Conservation (phyloP, 2,329 filamentous ascomycete species). For the Biscogniauxia mediterranea region DNA sequence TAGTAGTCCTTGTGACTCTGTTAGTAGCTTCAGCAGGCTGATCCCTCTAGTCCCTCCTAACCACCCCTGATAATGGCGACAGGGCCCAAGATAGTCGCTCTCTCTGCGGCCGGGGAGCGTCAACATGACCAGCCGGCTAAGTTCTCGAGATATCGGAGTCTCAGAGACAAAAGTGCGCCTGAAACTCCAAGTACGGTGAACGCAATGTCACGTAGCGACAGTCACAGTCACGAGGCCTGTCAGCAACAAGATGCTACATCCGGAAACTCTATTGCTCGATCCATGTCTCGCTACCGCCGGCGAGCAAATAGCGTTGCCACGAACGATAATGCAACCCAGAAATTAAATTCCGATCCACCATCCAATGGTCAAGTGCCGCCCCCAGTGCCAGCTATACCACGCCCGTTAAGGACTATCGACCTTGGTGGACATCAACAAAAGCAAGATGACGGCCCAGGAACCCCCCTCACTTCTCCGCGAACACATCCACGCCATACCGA, state of each 20-base stretch:
- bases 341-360: constrained; percentile 28
- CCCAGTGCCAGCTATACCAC: constrained; percentile 33
- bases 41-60: background rate
- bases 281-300: constrained; percentile 36
- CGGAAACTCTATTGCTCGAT: constrained; percentile 31
- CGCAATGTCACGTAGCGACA: constrained; percentile 16
- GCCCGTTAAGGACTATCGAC: constrained; percentile 19
- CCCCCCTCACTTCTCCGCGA: constrained; percentile 15
- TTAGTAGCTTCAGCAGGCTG: background rate
- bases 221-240: constrained; percentile 18
- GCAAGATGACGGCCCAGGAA: constrained; percentile 14
- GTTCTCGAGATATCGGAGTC: constrained; percentile 35
- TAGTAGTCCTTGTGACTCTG: background rate
- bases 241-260: constrained; percentile 18
- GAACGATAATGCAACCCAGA: constrained; percentile 27
- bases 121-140: constrained; percentile 21
- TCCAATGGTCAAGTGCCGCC: constrained; percentile 21
- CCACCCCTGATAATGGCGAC: constrained; percentile 14
- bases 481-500: constrained; percentile 24
- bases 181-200: constrained; percentile 23
- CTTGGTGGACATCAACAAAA: constrained; percentile 19
- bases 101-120: constrained; percentile 7
- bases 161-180: constrained; percentile 33
- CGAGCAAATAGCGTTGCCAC: constrained; percentile 27
- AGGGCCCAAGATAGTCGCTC: constrained; percentile 20